Percentiles rank a stretch among this genome's conserved stretches.
These are phyloP conservation scores for Isoetes engelmannii DNA, from an alignment of 83 land plant genomes.

Conservation along the genomic window DNA sequence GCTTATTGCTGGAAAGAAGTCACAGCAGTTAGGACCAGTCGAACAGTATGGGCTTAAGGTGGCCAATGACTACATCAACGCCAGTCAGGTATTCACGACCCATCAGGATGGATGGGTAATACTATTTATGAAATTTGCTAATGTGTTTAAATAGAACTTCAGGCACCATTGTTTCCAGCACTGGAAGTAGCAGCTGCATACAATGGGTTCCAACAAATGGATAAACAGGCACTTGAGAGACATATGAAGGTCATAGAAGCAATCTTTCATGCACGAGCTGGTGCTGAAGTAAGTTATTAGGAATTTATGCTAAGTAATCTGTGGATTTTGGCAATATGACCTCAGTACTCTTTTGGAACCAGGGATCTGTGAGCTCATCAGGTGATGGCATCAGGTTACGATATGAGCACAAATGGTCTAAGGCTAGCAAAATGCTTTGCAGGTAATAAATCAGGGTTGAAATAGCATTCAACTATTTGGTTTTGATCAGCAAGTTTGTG, in stretches of 20 bases:
- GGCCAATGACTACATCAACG: slow-evolving; percentile 18
- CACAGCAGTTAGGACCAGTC: slow-evolving; percentile 13
- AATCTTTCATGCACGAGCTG: slow-evolving; percentile 1
- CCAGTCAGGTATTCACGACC: slow-evolving; percentile 10
- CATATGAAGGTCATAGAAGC: slow-evolving; percentile 15
- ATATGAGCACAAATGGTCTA: slow-evolving; percentile 19
- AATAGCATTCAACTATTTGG: neutral
- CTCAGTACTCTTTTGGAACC: neutral
- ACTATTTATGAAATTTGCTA: neutral
- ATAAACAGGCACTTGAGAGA: slow-evolving; percentile 17
- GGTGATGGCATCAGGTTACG: neutral
- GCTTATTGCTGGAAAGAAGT: slow-evolving; percentile 18
- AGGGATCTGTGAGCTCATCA: neutral
- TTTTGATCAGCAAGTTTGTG: neutral
- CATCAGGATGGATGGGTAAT: neutral
- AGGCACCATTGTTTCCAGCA: slow-evolving; percentile 29
- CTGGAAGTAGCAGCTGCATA: slow-evolving; percentile 28
- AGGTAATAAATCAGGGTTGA: slow-evolving; percentile 5
- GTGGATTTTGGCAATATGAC: no score
- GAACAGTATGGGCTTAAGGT: slow-evolving; percentile 19
- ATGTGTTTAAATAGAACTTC: neutral
- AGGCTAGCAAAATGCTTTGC: slow-evolving; percentile 23
- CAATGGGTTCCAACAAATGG: slow-evolving; percentile 29
- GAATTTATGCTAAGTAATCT: no score
- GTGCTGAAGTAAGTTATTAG: no score